These are phyloP conservation scores for Saccharomycopsis capsularis DNA, from an alignment of 805 yeast species.

Conservation along the genomic window DNA sequence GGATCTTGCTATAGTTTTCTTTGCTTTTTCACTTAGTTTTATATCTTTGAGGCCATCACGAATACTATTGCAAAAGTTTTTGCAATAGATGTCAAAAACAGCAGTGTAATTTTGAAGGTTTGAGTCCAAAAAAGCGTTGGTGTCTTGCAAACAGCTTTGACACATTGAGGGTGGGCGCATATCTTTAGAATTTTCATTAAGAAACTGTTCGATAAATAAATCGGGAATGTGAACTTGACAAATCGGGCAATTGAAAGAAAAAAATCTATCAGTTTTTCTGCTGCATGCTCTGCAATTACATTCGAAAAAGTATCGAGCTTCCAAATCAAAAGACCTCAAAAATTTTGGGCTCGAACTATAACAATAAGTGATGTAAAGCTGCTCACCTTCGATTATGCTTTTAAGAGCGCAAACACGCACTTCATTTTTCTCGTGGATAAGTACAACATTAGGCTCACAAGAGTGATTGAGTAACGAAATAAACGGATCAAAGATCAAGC, in stretches of 20 bases:
- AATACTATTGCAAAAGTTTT: too few relatives aligned
- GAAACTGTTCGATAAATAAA: too few relatives aligned
- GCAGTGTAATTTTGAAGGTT: too few relatives aligned
- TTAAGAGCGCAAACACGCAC: constrained; percentile 24
- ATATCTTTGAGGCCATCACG: too few relatives aligned
- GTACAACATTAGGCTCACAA: constrained; percentile 32
- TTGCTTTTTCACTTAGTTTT: too few relatives aligned
- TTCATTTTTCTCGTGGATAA: constrained; percentile 24
- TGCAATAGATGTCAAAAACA: too few relatives aligned
- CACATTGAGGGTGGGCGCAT: too few relatives aligned
- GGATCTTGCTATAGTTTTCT: too few relatives aligned
- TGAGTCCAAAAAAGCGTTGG: too few relatives aligned
- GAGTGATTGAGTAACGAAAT: constrained; percentile 37
- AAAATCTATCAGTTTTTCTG: constrained; percentile 25
- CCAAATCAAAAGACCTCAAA: constrained; percentile 26
- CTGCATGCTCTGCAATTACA: constrained; percentile 32
- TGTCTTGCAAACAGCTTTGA: too few relatives aligned
- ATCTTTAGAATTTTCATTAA: too few relatives aligned
- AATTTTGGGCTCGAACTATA: constrained; percentile 27
- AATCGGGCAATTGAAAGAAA: constrained; percentile 26
- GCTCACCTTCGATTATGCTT: constrained; percentile 24
- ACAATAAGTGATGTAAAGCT: constrained; percentile 30
- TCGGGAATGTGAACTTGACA: too few relatives aligned
- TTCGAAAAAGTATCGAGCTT: constrained; percentile 28
- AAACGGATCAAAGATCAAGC: constrained; percentile 32